Base-by-base conservation (phyloP, 257 asterid species). In the Solanum rostratum region DNA sequence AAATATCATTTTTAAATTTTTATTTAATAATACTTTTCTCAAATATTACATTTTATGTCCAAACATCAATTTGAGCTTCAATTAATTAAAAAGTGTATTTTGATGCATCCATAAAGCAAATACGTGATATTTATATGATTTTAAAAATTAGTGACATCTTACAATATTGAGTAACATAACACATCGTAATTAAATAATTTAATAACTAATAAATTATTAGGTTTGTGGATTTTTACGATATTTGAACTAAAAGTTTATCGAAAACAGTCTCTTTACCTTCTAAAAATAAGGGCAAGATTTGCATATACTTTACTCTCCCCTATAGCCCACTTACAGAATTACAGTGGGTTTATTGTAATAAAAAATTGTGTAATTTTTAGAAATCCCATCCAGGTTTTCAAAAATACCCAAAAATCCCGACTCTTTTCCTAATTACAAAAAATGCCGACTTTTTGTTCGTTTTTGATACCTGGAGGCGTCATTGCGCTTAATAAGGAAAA, bases 61-160 rank as follows among this genome's bases (percentile, higher is more conserved):
- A 19, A 19, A 19, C 0, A 1, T 19, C 0, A 0, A 55, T 5
- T 24, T 19, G n/a, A 1, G n/a, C n/a, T 0, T 57, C 29, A 57
- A 57, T 57, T 0, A 0, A 57, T 29, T 20, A 57, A n/a, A 22
- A 57, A 1, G 29, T 3, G 3, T n/a, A n/a, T 4, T n/a, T 57
- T 3, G 5, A 50, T 57, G 10, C 29, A 57, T 10, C n/a, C 29
- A 57, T 57, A n/a, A 57, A 57, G 65, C 27, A 59, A 59, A 59
- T 22, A 59, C 22, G 16, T 59, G 66, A 10, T 22, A 59, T 22
- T 59, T 1, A n/a, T 1, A 22, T 59, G n/a, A 22, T 22, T 59
- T 59, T 59, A 0, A n/a, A 59, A 59, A 59, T 2, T 59, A 0
- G 0, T 33, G 20, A n/a, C 22, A 20, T 8, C 12, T 55, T 55